Percentiles rank a stretch among this genome's conserved stretches.
Evolutionary conservation across 805 yeast species (phyloP).

Genomic region (Starmerella powellii): DNA sequence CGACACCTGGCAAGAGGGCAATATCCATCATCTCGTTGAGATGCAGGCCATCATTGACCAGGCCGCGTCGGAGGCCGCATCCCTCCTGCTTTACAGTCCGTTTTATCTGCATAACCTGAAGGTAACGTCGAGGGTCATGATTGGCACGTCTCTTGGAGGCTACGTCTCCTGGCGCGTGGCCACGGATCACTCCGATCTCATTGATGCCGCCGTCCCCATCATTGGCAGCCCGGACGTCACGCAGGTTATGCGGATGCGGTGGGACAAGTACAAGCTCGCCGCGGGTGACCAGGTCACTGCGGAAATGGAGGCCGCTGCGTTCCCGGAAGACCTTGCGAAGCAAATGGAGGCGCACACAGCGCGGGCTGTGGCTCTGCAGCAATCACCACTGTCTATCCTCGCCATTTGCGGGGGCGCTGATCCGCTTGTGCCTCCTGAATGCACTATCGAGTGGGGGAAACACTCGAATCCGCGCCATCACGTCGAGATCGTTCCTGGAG

Average conservation of each 20-base stretch:
- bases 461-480: constrained; percentile 19
- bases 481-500: constrained; percentile 25
- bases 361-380: constrained; percentile 3
- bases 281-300: constrained; percentile 12
- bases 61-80: constrained; percentile 35
- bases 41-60: constrained; percentile 41
- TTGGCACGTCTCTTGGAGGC: constrained; percentile 48
- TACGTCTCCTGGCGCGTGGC: constrained; percentile 42
- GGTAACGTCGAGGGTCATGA: constrained; percentile 28
- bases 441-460: constrained; percentile 27
- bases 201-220: constrained; percentile 35
- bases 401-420: constrained; percentile 31
- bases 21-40: constrained; percentile 40
- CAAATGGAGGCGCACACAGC: background rate
- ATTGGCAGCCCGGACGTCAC: constrained; percentile 41
- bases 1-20: constrained; percentile 38
- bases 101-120: constrained; percentile 25
- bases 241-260: constrained; percentile 35
- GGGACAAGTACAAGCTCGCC: constrained; percentile 10
- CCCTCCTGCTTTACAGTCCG: constrained; percentile 38
- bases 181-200: constrained; percentile 30
- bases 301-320: constrained; percentile 7
- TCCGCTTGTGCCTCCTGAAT: constrained; percentile 29
- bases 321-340: constrained; percentile 8
- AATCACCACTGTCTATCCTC: constrained; percentile 20